Percentiles rank a stretch among this genome's conserved stretches.
Evolutionary conservation across 1,284 basidiomycete genomes (phyloP).

Genomic region (Puccinia coronata): DNA sequence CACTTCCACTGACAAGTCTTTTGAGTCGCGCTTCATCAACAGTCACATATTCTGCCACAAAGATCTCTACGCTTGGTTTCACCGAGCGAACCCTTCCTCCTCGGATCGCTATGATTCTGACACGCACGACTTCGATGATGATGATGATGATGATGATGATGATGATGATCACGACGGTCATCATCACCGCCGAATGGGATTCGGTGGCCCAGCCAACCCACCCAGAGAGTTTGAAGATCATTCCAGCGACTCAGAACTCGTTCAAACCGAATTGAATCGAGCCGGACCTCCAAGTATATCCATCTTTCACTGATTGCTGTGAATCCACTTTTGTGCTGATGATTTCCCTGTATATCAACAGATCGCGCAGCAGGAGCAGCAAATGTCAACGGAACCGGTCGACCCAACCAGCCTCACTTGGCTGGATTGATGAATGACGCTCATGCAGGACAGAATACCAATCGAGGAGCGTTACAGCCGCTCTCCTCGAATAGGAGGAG

Average conservation of each 20-base stretch:
- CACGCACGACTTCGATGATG: neutral
- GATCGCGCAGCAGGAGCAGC: neutral
- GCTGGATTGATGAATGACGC: neutral
- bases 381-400: neutral
- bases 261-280: neutral
- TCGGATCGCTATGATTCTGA: conserved; percentile 24
- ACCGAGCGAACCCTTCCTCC: conserved; percentile 32
- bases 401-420: neutral
- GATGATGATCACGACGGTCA: neutral
- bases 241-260: conserved; percentile 18
- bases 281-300: conserved; percentile 2
- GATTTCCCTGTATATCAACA: neutral
- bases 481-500: conserved; percentile 19
- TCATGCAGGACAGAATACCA: neutral
- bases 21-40: neutral
- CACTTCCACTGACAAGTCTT: neutral
- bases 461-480: conserved; percentile 17
- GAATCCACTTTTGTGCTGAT: neutral
- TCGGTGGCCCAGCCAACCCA: neutral
- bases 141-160: neutral
- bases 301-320: neutral
- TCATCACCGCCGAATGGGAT: neutral
- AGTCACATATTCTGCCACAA: conserved; percentile 53
- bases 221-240: neutral
- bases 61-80: conserved; percentile 53